These are phyloP conservation scores for Hanseniaspora gamundiae DNA, from an alignment of 1,139 yeast genomes.

Conservation along the genomic window DNA sequence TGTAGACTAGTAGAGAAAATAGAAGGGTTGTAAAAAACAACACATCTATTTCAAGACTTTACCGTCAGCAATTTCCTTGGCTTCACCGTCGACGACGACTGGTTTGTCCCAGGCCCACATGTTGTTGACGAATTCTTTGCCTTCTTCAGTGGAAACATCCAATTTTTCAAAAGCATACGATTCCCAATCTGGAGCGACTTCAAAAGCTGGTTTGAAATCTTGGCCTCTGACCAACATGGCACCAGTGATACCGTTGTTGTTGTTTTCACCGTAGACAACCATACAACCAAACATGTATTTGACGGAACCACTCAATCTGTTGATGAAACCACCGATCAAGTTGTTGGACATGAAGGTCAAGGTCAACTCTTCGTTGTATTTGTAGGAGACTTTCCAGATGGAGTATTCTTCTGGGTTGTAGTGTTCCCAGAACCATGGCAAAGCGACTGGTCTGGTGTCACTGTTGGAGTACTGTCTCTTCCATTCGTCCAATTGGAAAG, in stretches of 20 bases:
- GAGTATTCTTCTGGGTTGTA: conserved; percentile 92
- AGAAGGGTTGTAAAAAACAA: not conserved
- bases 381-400: conserved; percentile 89
- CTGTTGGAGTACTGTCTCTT: conserved; percentile 95
- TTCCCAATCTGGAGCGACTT: conserved; percentile 99
- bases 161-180: conserved; percentile 57
- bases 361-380: conserved; percentile 95
- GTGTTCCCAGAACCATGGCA: conserved; percentile 98
- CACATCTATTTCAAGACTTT: conserved; percentile 57
- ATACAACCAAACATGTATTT: conserved; percentile 88
- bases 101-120: conserved; percentile 86
- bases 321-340: conserved; percentile 96
- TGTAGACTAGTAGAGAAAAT: not conserved
- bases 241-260: conserved; percentile 95
- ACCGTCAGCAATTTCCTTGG: conserved; percentile 66
- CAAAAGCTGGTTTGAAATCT: conserved; percentile 80
- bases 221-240: conserved; percentile 93
- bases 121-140: conserved; percentile 59
- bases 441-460: conserved; percentile 87
- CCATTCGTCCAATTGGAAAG: conserved; percentile 82
- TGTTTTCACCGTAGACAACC: conserved; percentile 97
- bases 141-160: conserved; percentile 93
- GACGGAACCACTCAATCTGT: conserved; percentile 82
- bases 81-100: conserved; percentile 49
- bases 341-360: conserved; percentile 97